A percentile compares a stretch with the other conserved stretches of the same genome.
Evolutionary conservation across 225 moss, liverwort and hornwort genomes (phyloP).

Genomic region (Pleurozium schreberi): DNA sequence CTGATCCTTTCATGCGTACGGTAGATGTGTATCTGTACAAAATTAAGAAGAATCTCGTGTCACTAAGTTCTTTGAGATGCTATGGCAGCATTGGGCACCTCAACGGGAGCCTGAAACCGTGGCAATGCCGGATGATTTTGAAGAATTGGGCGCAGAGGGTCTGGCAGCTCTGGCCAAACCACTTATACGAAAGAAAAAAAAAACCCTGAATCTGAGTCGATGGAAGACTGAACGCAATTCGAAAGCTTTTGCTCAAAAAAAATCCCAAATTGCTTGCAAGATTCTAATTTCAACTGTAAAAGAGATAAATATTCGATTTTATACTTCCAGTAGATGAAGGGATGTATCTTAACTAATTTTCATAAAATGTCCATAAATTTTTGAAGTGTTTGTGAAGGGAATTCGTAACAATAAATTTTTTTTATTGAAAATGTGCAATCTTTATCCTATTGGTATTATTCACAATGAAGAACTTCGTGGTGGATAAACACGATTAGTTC

Average conservation of each 20-base stretch:
- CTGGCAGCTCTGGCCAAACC: slow-evolving; percentile 44
- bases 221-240: slow-evolving; percentile 25
- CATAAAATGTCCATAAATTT: neutral
- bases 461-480: neutral
- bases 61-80: neutral
- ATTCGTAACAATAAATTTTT: neutral
- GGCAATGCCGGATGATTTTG: slow-evolving; percentile 39
- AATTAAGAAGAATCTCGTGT: neutral
- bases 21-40: neutral
- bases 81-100: slow-evolving; percentile 66
- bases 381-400: neutral
- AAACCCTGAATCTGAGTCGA: slow-evolving; percentile 23
- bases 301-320: neutral
- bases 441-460: neutral
- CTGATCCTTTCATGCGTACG: neutral
- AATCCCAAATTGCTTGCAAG: neutral
- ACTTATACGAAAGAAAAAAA: slow-evolving; percentile 30
- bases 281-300: neutral
- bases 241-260: neutral
- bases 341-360: neutral
- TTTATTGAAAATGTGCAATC: neutral
- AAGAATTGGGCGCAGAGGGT: slow-evolving; percentile 41
- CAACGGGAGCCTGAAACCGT: slow-evolving; percentile 4
- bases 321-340: neutral
- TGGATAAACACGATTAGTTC: neutral